Evolutionary conservation across 208 protist genomes (phyloP).

Genomic region (Crithidia fasciculata): DNA sequence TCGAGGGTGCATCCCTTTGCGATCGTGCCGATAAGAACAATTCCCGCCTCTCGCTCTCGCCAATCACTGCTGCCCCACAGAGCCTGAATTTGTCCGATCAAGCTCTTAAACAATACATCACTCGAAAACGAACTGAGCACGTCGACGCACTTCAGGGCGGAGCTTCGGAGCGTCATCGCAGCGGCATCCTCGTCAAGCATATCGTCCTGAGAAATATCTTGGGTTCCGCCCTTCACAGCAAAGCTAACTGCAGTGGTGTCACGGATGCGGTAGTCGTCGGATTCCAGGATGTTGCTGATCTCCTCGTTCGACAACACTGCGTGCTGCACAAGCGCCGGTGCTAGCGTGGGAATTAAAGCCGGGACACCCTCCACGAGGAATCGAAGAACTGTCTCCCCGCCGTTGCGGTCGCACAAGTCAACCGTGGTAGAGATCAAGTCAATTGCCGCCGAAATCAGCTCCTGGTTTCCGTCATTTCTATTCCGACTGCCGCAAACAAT

Average conservation of each 20-base stretch:
- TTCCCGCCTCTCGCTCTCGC: conserved; percentile 68
- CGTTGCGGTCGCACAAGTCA: conserved; percentile 64
- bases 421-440: conserved; percentile 67
- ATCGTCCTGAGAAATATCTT: conserved; percentile 81
- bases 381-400: conserved; percentile 49
- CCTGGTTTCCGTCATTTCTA: conserved; percentile 40
- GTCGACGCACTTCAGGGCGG: conserved; percentile 77
- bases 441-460: conserved; percentile 66
- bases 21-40: conserved; percentile 84
- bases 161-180: conserved; percentile 74
- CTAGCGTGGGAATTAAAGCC: conserved; percentile 38
- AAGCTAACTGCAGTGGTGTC: conserved; percentile 59
- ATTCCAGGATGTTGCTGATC: conserved; percentile 68
- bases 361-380: conserved; percentile 56
- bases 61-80: conserved; percentile 66
- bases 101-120: conserved; percentile 41
- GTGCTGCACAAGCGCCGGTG: conserved; percentile 61
- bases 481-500: conserved; percentile 43
- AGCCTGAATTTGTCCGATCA: conserved; percentile 55
- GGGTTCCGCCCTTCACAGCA: conserved; percentile 41
- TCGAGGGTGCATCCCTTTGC: conserved; percentile 63
- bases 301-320: conserved; percentile 78
- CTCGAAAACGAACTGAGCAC: conserved; percentile 63
- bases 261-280: conserved; percentile 78
- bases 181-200: conserved; percentile 70